Evolutionary conservation across 2,329 filamentous ascomycete species (phyloP).

Genomic region (Drechslerella dactyloides): DNA sequence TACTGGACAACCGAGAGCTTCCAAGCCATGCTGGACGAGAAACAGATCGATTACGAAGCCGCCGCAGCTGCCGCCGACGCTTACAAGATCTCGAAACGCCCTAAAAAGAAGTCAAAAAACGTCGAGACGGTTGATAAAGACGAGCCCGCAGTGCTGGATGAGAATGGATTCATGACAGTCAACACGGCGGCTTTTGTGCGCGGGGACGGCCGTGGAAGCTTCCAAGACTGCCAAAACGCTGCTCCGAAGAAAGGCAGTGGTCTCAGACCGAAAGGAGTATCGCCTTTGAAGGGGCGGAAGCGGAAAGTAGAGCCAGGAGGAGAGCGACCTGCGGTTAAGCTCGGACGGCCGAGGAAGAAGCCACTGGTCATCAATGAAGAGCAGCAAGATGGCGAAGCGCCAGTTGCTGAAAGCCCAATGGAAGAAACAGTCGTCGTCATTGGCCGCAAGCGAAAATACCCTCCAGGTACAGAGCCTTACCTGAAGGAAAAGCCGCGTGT

Average conservation of each 20-base stretch:
- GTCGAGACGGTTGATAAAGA: conserved; percentile 13
- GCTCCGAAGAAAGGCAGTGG: conserved; percentile 47
- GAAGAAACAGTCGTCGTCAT: conserved; percentile 34
- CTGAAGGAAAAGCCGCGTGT: conserved; percentile 33
- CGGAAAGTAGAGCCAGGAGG: conserved; percentile 6
- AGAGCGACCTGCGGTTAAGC: too few relatives aligned
- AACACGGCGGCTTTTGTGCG: conserved; percentile 18
- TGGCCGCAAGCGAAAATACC: conserved; percentile 44
- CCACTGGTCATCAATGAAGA: not conserved
- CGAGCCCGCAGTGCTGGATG: conserved; percentile 21
- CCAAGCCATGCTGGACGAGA: conserved; percentile 38
- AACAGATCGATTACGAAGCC: conserved; percentile 40
- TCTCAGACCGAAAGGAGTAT: conserved; percentile 33
- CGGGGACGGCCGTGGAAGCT: conserved; percentile 32
- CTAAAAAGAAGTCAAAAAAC: conserved; percentile 25
- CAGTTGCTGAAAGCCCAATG: conserved; percentile 1
- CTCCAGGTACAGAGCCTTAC: conserved; percentile 45
- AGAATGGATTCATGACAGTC: conserved; percentile 29
- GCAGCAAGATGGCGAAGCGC: conserved; percentile 6
- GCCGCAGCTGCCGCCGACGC: conserved; percentile 26
- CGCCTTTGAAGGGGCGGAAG: conserved; percentile 40
- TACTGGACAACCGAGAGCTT: conserved; percentile 47
- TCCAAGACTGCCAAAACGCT: conserved; percentile 45
- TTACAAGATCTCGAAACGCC: conserved; percentile 29
- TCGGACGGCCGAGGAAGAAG: too few relatives aligned